These are phyloP conservation scores for Ascosphaera aggregata DNA, from an alignment of 2,329 filamentous ascomycete species.

Conservation along the genomic window DNA sequence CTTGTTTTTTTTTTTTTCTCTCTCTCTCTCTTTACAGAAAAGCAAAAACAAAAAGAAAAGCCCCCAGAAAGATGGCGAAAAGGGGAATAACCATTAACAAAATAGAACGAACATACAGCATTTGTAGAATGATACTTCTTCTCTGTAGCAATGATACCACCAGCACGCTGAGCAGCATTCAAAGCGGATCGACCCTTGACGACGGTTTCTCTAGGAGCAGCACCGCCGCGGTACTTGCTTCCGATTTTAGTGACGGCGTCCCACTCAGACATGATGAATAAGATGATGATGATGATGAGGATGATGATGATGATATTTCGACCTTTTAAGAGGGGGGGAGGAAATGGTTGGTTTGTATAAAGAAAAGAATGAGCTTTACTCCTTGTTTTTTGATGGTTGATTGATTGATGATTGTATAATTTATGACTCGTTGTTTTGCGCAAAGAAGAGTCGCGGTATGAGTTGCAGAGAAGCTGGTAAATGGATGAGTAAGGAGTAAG, in stretches of 20 bases:
- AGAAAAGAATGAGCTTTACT: not conserved
- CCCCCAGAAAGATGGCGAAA: not conserved
- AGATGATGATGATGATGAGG: conserved; percentile 1
- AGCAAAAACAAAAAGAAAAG: conserved; percentile 1
- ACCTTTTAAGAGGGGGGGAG: not conserved
- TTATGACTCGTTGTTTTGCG: too few species aligned
- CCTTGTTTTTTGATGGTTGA: not conserved
- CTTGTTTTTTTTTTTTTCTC: conserved; percentile 2
- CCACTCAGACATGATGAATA: conserved; percentile 50
- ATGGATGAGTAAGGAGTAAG: not conserved
- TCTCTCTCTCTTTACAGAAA: not conserved
- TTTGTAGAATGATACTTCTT: conserved; percentile 77
- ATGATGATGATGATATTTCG: too few species aligned
- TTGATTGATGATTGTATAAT: not conserved
- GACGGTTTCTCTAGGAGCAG: conserved; percentile 58
- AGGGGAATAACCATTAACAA: not conserved
- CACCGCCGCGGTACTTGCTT: conserved; percentile 51
- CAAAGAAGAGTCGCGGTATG: too few species aligned
- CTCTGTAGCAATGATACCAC: conserved; percentile 57
- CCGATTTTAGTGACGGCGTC: conserved; percentile 82
- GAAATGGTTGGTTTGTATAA: not conserved
- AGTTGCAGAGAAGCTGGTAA: not conserved
- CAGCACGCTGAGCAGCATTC: conserved; percentile 71
- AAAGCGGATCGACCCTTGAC: conserved; percentile 62
- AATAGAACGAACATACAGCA: conserved; percentile 33